Evolutionary conservation across 2,329 filamentous ascomycete genomes (phyloP), one percentile per base, ranked within the genome.

Genomic region (Fusarium sp.): DNA sequence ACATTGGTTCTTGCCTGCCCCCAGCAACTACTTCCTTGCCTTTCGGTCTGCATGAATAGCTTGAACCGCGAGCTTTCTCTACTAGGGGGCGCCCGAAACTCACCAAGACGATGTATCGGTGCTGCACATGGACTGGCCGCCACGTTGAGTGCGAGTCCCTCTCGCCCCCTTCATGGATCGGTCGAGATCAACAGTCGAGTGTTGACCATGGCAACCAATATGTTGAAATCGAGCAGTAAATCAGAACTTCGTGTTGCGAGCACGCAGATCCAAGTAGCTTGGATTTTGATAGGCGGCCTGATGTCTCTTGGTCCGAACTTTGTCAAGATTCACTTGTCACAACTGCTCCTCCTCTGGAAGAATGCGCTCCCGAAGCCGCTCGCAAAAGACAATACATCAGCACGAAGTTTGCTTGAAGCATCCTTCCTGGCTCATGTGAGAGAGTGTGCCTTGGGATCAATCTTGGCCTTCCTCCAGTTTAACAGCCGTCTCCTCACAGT

Each of bases 301-400:
- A 98, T 98, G 95, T 93, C 94, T 0, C 86, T 99, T 1, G 96
- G 96, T 0, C 95, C 96, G 4, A 98, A 97, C 78, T 99, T 99
- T 78, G 95, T 98, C 79, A 99, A 99, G 81, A 98, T 98, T 23
- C 96, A 99, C 79, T 86, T 99, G 7, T 95, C 94, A 2, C 96
- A 99, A 76, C 85, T 99, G 20, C 88, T 99, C 61, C 83, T 99
- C 8, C 83, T 99, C 6, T 99, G 96, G 96, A 97, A 97, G 80
- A 99, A 98, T 79, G 95, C 96, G 0, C 85, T 99, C 10, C 95
- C 96, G 0, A 97, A 96, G 75, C 95, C 96, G 6, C 81, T 98
- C n/a, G 90, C 93, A 33, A 96, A 93, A 78, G 95, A 98, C 72
- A 96, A 96, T 71, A 93, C 93, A 55, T 88, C 91, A 0, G 90